phyloP scores from a whole-genome alignment of 2,329 filamentous ascomycete genomes.

The Sarocladium brachiariae region DNA sequence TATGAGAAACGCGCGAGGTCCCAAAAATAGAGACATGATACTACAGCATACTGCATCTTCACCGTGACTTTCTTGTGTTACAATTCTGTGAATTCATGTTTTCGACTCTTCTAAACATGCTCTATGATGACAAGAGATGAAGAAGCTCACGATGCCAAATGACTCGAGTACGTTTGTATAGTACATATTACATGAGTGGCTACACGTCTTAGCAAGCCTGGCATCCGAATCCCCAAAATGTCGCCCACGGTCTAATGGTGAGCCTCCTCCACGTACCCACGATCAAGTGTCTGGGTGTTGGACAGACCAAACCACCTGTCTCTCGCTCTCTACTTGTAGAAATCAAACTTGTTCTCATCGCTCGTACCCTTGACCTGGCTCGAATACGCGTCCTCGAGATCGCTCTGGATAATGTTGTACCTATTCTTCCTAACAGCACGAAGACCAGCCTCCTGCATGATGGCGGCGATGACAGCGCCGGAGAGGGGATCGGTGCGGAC shows the following conservation, averaged over 20 bases:
- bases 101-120: too few relatives aligned
- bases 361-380: constrained; percentile 81
- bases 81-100: too few relatives aligned
- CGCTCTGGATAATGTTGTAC: constrained; percentile 97
- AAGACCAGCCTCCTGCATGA: constrained; percentile 98
- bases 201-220: neutral
- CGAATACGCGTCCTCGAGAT: constrained; percentile 95
- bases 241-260: too few relatives aligned
- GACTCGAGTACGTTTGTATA: neutral
- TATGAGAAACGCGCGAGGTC: neutral
- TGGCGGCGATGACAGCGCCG: constrained; percentile 92
- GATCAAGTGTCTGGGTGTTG: neutral
- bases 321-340: constrained; percentile 69
- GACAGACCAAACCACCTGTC: too few relatives aligned
- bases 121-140: too few relatives aligned
- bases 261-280: too few relatives aligned
- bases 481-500: constrained; percentile 93
- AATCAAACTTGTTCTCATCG: constrained; percentile 75
- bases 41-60: neutral
- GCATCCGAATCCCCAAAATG: too few relatives aligned
- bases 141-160: neutral
- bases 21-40: neutral
- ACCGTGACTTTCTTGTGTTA: too few relatives aligned
- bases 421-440: constrained; percentile 93
- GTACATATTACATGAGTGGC: neutral